Evolutionary conservation across 805 yeast genomes (phyloP), one percentile per base, ranked within the genome.

Genomic region (Candida montana): DNA sequence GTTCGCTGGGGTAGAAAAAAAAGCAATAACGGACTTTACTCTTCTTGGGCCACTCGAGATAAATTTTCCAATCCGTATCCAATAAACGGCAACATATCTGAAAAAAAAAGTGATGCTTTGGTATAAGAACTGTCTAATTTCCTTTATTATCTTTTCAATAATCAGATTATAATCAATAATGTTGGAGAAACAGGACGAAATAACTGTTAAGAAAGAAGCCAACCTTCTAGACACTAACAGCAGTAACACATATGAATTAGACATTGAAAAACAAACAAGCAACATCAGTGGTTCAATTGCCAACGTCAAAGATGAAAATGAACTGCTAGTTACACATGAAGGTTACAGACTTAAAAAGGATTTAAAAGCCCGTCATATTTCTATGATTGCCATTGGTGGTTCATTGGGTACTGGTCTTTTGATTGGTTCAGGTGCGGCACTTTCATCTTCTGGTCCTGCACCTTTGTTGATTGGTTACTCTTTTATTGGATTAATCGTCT

Each of bases 301-400:
- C n/a, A 26, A 26, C 11, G 11, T 26, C 5, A 6, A 5, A 5
- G 29, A 26, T 19, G 39, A 40, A 21, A 16, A 34, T 13, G 31
- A 23, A 6, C 18, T 42, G 10, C 17, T 41, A 13, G 55, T 52
- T 5, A 42, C 42, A 11, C 55, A 53, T 31, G 59, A 54, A 13
- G 57, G 58, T 20, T 54, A 47, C 36, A 44, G 52, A 33, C 37
- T 53, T 15, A 48, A 54, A 29, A 41, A 52, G 32, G 24, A 48
- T 62, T 61, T 79, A 53, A 75, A 76, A 52, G 67, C 71, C 29
- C 71, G 83, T 63, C 85, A 79, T 55, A 62, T 81, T 51, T 75
- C 76, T 46, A 78, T 81, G 75, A 72, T 81, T 49, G 82, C 87
- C 37, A 73, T 82, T 45, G 88, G 84, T 49, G 85, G 86, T 54